Conservation (phyloP, 208 protist species). For the Vickermania spadyakhi region DNA sequence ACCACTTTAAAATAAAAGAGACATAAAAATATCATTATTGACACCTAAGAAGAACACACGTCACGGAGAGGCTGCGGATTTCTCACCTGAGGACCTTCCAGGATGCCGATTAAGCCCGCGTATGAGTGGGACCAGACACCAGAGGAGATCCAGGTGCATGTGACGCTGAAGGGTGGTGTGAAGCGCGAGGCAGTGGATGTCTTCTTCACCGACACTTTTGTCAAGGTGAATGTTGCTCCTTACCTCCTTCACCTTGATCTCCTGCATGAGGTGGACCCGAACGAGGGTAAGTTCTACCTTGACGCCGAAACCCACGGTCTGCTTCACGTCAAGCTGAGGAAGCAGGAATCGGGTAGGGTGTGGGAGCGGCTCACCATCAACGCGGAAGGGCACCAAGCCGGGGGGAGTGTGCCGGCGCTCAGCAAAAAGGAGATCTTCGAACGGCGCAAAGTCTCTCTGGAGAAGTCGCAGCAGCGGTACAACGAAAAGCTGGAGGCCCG, state of each 20-base stretch:
- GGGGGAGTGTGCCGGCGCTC: conserved; percentile 4
- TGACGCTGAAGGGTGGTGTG: conserved; percentile 60
- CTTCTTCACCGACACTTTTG: conserved; percentile 65
- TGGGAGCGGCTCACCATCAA: conserved; percentile 46
- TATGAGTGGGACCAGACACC: conserved; percentile 86
- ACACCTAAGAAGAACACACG: no score
- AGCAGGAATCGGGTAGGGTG: conserved; percentile 22
- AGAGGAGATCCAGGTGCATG: conserved; percentile 55
- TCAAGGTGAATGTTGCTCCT: conserved; percentile 81
- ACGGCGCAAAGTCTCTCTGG: conserved; percentile 53
- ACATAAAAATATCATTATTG: no score
- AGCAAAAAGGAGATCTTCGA: conserved; percentile 38
- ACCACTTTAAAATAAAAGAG: no score
- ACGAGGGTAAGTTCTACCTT: conserved; percentile 48
- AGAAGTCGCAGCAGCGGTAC: conserved; percentile 67
- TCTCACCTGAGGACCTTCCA: no score
- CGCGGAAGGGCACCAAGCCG: conserved; percentile 4
- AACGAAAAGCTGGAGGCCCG: conserved; percentile 52
- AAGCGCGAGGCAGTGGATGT: conserved; percentile 83
- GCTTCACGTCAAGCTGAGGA: conserved; percentile 59
- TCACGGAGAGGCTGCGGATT: no score
- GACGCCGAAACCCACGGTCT: conserved; percentile 14
- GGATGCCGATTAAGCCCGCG: conserved; percentile 77
- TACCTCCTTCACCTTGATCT: conserved; percentile 86
- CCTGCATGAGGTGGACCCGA: conserved; percentile 49